Base-by-base conservation (phyloP, 2,329 filamentous ascomycete species). In the Diaporthe velutina region DNA sequence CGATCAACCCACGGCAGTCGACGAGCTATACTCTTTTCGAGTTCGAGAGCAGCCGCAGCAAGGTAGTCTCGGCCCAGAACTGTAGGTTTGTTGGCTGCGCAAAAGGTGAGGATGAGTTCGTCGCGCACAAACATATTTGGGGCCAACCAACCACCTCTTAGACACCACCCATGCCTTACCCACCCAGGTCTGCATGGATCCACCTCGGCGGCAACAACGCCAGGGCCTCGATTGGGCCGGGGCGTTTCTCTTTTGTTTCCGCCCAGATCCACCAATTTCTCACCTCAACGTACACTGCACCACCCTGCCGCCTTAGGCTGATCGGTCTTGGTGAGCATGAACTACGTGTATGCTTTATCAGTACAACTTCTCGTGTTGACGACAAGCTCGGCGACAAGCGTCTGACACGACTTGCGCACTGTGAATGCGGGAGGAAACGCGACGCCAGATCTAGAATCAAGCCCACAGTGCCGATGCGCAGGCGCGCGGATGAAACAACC, bases 161-260 rank as follows among this genome's bases (percentile, higher is more conserved):
- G 40, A 30, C 28, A 50, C 42, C 9, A 25, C 60, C 60, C 15
- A 40, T 45, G 17, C 17, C 40, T 33, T 28, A n/a, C n/a, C 38
- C 38, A 30, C 38, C 58, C n/a, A 64, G 25, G 33, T 15, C 60
- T 54, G 64, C 64, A 58, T 33, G 40, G 67, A 55, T 57, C 67
- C 38, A 70, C 50, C 67, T 25, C 67, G 52, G 67, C 67, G 67
- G 25, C 67, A 48, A 70, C 33, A 12, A 30, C 33, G 13, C 64
- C 64, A 40, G 64, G 64, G 64, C 64, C 64, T 68, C 48, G 64
- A 54, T 68, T 68, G 64, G 64, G 64, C 48, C 64, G 33, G 22
- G 64, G 48, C 64, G 64, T 68, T 68, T 68, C 64, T 68, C 64
- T n/a, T 54, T 19, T 50, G 64, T 68, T 68, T 68, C 64, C 64